Evolutionary conservation across 345 rosid species (phyloP), one percentile per base, ranked within the genome.

Genomic region (Populus ilicifolia): DNA sequence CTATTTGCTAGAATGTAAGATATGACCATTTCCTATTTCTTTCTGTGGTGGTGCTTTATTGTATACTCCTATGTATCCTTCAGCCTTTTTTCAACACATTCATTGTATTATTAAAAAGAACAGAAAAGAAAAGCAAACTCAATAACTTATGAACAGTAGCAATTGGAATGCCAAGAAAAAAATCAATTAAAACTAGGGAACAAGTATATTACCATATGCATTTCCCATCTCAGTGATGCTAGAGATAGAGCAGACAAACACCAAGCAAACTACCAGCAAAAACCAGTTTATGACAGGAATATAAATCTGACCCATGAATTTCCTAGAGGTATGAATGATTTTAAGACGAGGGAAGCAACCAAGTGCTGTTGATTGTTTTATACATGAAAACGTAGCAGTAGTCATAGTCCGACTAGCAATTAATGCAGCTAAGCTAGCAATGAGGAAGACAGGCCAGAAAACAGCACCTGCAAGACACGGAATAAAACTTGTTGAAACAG

Each of bases 271-370:
- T 44, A 84, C 98, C 84, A 96, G 91, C 89, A 96, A 81, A 87
- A 96, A 96, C 99, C 99, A 96, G 85, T 96, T 96, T 66, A 96
- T 83, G 83, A 94, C 98, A n/a, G 99, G 99, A 86, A 96, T 96
- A 83, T 96, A 96, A 52, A 96, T 94, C 87, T 96, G 98, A 59
- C 99, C 99, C 97, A 96, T 96, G 86, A 94, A 96, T 79, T 96
- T 96, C 77, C 98, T 93, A 72, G 98, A 96, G 27, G 99, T 96
- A 79, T 96, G 99, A 76, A 96, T 86, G 72, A 96, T 94, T 88
- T 96, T 96, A 67, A 96, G 97, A 70, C 98, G 97, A 66, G 99
- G 99, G 84, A 96, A 96, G 77, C 98, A 94, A 69, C 99, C 99
- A 75, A 96, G 95, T 59, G 90, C 95, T 52, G 92, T 91, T 81